phyloP scores from a whole-genome alignment of 768 basidiomycete species.

The Gyrodon lividus region DNA sequence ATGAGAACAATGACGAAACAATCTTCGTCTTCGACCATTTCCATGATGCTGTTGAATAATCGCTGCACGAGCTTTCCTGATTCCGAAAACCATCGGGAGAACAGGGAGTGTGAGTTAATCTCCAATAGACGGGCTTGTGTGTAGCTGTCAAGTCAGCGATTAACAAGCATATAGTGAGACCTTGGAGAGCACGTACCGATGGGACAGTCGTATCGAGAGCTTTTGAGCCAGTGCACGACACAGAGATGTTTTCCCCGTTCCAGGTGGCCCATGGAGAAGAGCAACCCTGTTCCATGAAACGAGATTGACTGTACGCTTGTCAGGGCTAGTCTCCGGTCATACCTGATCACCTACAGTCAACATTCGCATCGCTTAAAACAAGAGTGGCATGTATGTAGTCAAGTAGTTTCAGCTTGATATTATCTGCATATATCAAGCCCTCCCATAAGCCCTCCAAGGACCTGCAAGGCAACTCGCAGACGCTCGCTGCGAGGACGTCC shows the following conservation, averaged over 20 bases:
- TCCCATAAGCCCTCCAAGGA: slow-evolving; percentile 93
- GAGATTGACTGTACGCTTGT: slow-evolving; percentile 64
- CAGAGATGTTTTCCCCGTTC: slow-evolving; percentile 95
- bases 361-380: slow-evolving; percentile 83
- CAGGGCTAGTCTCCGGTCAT: slow-evolving; percentile 1
- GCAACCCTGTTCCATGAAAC: slow-evolving; percentile 96
- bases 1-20: slow-evolving; percentile 93
- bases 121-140: slow-evolving; percentile 85
- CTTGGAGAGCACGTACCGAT: slow-evolving; percentile 50
- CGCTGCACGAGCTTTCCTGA: slow-evolving; percentile 97
- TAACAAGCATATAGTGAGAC: not conserved
- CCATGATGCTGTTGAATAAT: slow-evolving; percentile 84
- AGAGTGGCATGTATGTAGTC: slow-evolving; percentile 96
- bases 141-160: slow-evolving; percentile 53
- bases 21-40: slow-evolving; percentile 89
- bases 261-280: slow-evolving; percentile 93
- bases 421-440: slow-evolving; percentile 78
- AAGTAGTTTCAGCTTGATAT: slow-evolving; percentile 84
- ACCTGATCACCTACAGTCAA: slow-evolving; percentile 63
- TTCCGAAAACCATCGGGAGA: slow-evolving; percentile 99
- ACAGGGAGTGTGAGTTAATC: slow-evolving; percentile 97
- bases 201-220: slow-evolving; percentile 83
- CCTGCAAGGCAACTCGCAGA: slow-evolving; percentile 83
- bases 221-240: slow-evolving; percentile 96
- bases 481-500: slow-evolving; percentile 82